phyloP scores from a whole-genome alignment of 441 rosid genomes.

The Metrosideros polymorpha region DNA sequence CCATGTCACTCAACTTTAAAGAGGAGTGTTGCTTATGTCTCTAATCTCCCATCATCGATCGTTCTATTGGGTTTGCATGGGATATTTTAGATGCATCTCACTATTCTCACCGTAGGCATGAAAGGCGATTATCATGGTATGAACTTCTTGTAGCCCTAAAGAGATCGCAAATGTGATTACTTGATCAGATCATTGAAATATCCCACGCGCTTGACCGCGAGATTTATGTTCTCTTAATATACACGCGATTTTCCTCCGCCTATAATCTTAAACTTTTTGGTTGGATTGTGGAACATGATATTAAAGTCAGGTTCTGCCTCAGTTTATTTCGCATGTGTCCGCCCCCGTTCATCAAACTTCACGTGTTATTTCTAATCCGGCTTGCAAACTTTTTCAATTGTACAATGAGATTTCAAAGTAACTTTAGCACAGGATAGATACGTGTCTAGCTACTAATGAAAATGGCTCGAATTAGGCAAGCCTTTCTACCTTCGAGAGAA shows the following conservation, averaged over 20 bases:
- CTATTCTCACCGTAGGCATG: background rate
- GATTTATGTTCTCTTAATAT: too few relatives aligned
- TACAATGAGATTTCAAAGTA: background rate
- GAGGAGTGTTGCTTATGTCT: fast-evolving
- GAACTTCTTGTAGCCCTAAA: background rate
- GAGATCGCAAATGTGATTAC: background rate
- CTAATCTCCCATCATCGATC: background rate
- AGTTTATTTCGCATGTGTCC: background rate
- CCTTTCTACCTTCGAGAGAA: background rate
- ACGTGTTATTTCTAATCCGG: background rate
- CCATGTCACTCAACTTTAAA: background rate
- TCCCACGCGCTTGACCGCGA: background rate
- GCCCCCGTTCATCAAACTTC: fast-evolving
- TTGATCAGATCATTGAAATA: background rate
- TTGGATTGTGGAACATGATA: fast-evolving
- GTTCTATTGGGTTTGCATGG: background rate
- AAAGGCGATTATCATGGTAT: background rate
- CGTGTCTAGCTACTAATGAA: background rate
- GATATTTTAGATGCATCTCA: background rate
- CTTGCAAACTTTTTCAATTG: too few relatives aligned
- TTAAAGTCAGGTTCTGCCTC: background rate
- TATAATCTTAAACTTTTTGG: fast-evolving
- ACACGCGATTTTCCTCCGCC: fast-evolving
- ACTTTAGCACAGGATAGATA: background rate
- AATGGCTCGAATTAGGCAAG: background rate